Conservation (phyloP, 2,329 filamentous ascomycete species). For the Trichoderma oligosporum region DNA sequence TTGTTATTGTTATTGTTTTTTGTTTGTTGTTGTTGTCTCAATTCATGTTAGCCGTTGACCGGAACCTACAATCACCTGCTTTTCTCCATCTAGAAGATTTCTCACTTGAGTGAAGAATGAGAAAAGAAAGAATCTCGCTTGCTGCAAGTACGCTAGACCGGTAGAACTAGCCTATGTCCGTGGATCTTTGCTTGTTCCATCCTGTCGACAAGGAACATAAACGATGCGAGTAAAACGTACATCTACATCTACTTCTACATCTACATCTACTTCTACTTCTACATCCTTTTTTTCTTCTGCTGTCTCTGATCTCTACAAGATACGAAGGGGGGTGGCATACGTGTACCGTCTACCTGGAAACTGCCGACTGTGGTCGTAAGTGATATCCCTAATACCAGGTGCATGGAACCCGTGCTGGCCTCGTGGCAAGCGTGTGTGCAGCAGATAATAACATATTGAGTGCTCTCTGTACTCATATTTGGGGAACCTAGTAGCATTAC, state of each 20-base stretch:
- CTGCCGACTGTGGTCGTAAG: background rate
- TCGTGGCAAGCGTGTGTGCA: background rate
- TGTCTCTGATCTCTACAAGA: background rate
- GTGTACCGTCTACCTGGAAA: background rate
- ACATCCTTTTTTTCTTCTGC: background rate
- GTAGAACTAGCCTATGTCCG: background rate
- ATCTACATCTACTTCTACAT: no score
- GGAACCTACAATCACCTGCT: background rate
- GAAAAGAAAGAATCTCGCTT: conserved; percentile 7
- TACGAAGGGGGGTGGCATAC: background rate
- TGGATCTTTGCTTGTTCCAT: no score
- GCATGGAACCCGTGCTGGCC: background rate
- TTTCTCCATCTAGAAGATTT: background rate
- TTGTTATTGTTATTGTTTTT: background rate
- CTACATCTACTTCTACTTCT: no score
- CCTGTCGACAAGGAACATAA: no score
- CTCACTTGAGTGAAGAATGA: background rate
- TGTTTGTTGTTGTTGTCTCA: conserved; percentile 3
- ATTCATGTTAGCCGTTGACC: background rate
- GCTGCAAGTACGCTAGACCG: background rate
- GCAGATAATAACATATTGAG: background rate
- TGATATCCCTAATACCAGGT: conserved; percentile 11
- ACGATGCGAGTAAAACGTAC: no score
- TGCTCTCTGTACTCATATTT: no score
- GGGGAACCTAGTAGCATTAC: background rate